Evolutionary conservation across 2,329 filamentous ascomycete genomes (phyloP).

Genomic region (Gyromitra esculenta): DNA sequence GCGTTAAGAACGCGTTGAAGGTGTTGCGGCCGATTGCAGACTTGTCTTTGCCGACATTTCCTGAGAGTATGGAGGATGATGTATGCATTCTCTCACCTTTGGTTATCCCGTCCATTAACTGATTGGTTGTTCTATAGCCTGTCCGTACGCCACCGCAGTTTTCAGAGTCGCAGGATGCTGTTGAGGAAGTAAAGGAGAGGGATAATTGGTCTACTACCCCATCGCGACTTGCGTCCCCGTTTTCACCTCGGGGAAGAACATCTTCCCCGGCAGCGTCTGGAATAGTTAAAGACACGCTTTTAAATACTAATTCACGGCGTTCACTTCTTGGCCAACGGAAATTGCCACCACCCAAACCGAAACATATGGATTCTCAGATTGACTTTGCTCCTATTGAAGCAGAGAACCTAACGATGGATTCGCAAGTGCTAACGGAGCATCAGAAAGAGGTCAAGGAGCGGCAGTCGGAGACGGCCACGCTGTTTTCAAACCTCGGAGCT

Average conservation of each 20-base stretch:
- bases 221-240: constrained; percentile 56
- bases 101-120: constrained; percentile 4
- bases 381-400: constrained; percentile 75
- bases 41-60: constrained; percentile 65
- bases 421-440: constrained; percentile 79
- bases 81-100: constrained; percentile 15
- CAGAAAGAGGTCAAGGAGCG: constrained; percentile 83
- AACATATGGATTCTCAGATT: constrained; percentile 85
- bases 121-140: constrained; percentile 40
- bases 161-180: constrained; percentile 54
- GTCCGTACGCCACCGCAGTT: constrained; percentile 54
- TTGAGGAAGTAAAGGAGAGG: constrained; percentile 27
- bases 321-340: constrained; percentile 58
- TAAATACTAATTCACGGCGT: constrained; percentile 52
- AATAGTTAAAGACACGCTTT: constrained; percentile 58
- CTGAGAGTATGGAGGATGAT: constrained; percentile 62
- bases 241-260: constrained; percentile 16
- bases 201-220: constrained; percentile 50
- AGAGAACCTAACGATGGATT: constrained; percentile 66
- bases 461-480: constrained; percentile 68
- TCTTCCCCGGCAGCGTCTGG: constrained; percentile 18
- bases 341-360: constrained; percentile 66
- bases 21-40: constrained; percentile 69
- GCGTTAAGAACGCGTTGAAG: constrained; percentile 71
- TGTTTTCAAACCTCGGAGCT: constrained; percentile 65